Evolutionary conservation across 139 green algal species (phyloP).

Genomic region (Chlamydomonas applanata): DNA sequence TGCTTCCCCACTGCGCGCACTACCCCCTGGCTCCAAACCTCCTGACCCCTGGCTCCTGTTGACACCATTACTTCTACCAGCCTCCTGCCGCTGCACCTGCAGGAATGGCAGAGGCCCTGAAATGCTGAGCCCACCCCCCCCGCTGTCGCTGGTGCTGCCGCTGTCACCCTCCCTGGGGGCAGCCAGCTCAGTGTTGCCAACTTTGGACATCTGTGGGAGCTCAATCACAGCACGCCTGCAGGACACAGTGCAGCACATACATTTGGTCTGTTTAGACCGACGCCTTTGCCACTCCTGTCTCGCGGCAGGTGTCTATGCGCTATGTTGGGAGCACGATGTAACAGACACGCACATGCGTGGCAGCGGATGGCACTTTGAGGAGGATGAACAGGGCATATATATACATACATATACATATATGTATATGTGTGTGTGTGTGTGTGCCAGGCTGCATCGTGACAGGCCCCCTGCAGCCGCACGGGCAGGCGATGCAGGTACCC

Average conservation of each 20-base stretch:
- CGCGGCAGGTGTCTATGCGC: too few species aligned
- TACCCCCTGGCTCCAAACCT: neutral
- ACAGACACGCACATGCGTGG: too few species aligned
- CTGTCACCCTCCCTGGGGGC: neutral
- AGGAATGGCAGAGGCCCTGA: neutral
- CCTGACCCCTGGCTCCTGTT: neutral
- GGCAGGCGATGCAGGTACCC: too few species aligned
- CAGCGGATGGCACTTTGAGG: too few species aligned
- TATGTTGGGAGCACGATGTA: too few species aligned
- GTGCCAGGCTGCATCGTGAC: too few species aligned
- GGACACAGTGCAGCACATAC: neutral
- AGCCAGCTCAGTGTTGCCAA: neutral
- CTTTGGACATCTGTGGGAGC: slow-evolving; percentile 5
- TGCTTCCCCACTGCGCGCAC: neutral
- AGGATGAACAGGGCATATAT: too few species aligned
- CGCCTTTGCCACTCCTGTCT: too few species aligned
- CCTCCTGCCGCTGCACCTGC: neutral
- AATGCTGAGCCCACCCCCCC: neutral
- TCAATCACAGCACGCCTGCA: slow-evolving; percentile 6
- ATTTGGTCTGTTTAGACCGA: too few species aligned
- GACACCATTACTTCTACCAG: neutral
- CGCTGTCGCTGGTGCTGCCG: neutral
- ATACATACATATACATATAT: too few species aligned
- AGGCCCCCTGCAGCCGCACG: too few species aligned
- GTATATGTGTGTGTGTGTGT: too few species aligned